phyloP scores from a whole-genome alignment of 2,329 filamentous ascomycete species.

The Fonsecaea pedrosoi region DNA sequence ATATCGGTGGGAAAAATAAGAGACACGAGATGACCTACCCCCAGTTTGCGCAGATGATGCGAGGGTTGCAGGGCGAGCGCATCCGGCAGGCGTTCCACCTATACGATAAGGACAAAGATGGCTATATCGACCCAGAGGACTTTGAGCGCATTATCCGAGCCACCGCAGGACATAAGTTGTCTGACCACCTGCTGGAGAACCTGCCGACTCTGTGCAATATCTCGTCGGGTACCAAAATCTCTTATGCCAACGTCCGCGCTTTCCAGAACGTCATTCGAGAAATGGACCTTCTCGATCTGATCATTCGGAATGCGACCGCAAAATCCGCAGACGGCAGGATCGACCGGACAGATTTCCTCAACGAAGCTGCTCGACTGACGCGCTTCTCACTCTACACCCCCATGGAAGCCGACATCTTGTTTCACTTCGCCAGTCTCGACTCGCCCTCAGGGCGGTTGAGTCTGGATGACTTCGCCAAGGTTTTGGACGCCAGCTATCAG shows the following conservation, averaged over 20 bases:
- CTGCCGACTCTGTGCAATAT: constrained; percentile 95
- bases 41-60: constrained; percentile 97
- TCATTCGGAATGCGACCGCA: constrained; percentile 82
- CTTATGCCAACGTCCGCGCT: constrained; percentile 94
- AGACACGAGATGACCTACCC: constrained; percentile 92
- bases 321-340: constrained; percentile 91
- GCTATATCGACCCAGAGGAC: constrained; percentile 92
- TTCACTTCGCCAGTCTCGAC: constrained; percentile 95
- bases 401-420: constrained; percentile 98
- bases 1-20: constrained; percentile 86
- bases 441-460: constrained; percentile 84
- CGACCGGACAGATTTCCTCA: constrained; percentile 89
- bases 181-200: constrained; percentile 91
- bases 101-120: constrained; percentile 89
- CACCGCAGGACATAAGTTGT: constrained; percentile 93
- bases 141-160: constrained; percentile 97
- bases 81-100: constrained; percentile 93
- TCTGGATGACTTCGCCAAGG: constrained; percentile 87
- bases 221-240: constrained; percentile 87
- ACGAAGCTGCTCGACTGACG: constrained; percentile 88
- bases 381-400: constrained; percentile 96
- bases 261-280: constrained; percentile 98
- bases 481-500: constrained; percentile 92
- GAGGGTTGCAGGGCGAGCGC: constrained; percentile 92
- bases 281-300: constrained; percentile 95